Evolutionary conservation across 768 basidiomycete species (phyloP).

Genomic region (Lactarius psammicola): DNA sequence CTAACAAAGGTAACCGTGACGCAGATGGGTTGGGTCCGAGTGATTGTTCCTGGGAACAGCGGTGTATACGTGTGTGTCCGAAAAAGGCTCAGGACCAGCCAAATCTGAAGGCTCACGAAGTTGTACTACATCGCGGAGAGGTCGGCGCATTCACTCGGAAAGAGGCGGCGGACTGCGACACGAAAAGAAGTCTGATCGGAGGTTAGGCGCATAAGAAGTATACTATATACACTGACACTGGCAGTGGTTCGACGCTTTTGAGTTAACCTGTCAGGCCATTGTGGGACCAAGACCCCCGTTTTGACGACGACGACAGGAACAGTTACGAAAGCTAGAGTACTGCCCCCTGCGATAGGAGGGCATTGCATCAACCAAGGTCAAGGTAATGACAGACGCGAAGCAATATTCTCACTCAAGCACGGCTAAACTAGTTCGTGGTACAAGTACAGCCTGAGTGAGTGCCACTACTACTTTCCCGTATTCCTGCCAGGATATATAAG

Average conservation of each 20-base stretch:
- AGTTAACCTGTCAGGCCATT: neutral
- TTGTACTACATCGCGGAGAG: neutral
- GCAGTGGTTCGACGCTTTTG: too few species aligned
- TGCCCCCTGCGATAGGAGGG: too few species aligned
- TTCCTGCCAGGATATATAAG: too few species aligned
- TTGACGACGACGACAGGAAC: neutral
- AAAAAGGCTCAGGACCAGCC: constrained; percentile 38
- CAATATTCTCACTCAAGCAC: too few species aligned
- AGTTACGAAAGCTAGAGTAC: neutral
- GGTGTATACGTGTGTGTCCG: too few species aligned
- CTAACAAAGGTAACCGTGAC: too few species aligned
- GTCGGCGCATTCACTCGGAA: neutral
- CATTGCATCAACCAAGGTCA: too few species aligned
- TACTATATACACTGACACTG: too few species aligned
- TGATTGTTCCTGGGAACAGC: neutral
- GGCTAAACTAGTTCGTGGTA: too few species aligned
- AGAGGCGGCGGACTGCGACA: neutral
- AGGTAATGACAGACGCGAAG: too few species aligned
- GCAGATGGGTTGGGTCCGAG: neutral
- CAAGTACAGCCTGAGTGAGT: too few species aligned
- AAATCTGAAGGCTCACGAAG: neutral
- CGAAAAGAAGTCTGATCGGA: neutral
- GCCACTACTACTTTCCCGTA: too few species aligned
- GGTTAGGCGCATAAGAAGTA: neutral
- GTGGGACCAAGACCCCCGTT: neutral